A percentile compares a stretch with the other conserved stretches of the same genome.
Conservation (phyloP, 768 basidiomycete genomes). For the Tricholoma terreum region DNA sequence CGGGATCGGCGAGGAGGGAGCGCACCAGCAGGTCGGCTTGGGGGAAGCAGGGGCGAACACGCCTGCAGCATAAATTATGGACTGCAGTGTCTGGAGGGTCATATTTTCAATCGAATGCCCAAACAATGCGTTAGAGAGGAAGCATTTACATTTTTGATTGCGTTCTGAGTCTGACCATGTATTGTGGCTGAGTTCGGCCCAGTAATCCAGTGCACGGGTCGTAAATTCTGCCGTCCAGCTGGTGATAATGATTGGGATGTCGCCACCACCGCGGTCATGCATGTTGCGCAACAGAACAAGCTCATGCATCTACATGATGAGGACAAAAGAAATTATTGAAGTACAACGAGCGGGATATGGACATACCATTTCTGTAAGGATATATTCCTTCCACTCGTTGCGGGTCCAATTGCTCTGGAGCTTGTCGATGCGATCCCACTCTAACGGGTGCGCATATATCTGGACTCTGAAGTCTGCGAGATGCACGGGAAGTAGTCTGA, state of each 20-base stretch:
- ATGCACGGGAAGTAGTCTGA: conserved; percentile 19
- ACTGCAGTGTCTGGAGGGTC: conserved; percentile 8
- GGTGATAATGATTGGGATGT: conserved; percentile 22
- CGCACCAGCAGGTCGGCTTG: conserved; percentile 19
- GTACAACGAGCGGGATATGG: background rate
- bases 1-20: conserved; percentile 19
- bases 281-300: conserved; percentile 25
- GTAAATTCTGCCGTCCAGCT: conserved; percentile 18
- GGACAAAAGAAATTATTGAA: background rate
- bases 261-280: conserved; percentile 24
- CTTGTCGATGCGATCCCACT: conserved; percentile 15
- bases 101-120: background rate
- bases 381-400: background rate
- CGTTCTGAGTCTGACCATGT: conserved; percentile 16
- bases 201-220: conserved; percentile 21
- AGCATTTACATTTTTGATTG: conserved; percentile 11
- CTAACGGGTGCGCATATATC: conserved; percentile 15
- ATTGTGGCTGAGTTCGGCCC: conserved; percentile 21
- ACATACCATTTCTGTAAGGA: background rate
- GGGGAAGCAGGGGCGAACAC: conserved; percentile 14
- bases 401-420: background rate
- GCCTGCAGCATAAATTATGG: background rate
- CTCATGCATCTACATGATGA: conserved; percentile 16
- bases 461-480: conserved; percentile 23
- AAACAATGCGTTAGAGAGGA: background rate